Percentiles rank a stretch among this genome's conserved stretches.
These are phyloP conservation scores for Acorus calamus DNA, from an alignment of 106 monocot species.

Conservation along the genomic window DNA sequence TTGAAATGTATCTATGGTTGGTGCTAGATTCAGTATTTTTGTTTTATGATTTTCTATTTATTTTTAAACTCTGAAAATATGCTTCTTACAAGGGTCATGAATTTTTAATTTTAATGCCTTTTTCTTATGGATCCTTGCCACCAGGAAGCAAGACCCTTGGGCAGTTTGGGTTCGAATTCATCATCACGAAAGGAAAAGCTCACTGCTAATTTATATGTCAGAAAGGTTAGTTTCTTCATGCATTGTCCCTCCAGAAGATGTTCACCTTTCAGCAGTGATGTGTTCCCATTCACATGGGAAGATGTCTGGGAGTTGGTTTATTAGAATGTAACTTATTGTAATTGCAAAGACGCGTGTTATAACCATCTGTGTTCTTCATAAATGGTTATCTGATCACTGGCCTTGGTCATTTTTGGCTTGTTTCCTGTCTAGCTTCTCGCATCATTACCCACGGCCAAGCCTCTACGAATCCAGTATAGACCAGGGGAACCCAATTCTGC, in stretches of 20 bases:
- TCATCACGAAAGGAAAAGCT: constrained; percentile 29
- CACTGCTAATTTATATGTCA: constrained; percentile 41
- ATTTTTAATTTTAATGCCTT: not conserved
- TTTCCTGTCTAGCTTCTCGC: constrained; percentile 52
- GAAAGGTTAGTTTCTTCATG: constrained; percentile 34
- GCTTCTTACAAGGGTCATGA: not conserved
- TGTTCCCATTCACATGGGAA: no score
- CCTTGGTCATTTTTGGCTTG: not conserved
- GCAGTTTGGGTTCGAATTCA: constrained; percentile 7
- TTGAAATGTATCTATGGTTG: not conserved
- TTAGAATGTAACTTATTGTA: no score
- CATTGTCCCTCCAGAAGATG: not conserved
- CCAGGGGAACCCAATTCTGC: constrained; percentile 51
- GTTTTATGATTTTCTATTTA: no score
- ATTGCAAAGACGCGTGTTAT: no score
- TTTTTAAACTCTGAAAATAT: no score
- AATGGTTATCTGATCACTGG: no score
- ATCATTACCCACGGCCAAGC: constrained; percentile 21
- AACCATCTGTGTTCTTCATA: no score
- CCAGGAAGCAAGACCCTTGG: constrained; percentile 27
- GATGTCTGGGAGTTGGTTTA: no score
- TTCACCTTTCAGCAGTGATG: no score
- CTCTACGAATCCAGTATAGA: constrained; percentile 50
- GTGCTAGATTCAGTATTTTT: no score
- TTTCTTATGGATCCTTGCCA: not conserved